Base-by-base conservation (phyloP, 495 filamentous ascomycete genomes). In the Tuber calosporum region DNA sequence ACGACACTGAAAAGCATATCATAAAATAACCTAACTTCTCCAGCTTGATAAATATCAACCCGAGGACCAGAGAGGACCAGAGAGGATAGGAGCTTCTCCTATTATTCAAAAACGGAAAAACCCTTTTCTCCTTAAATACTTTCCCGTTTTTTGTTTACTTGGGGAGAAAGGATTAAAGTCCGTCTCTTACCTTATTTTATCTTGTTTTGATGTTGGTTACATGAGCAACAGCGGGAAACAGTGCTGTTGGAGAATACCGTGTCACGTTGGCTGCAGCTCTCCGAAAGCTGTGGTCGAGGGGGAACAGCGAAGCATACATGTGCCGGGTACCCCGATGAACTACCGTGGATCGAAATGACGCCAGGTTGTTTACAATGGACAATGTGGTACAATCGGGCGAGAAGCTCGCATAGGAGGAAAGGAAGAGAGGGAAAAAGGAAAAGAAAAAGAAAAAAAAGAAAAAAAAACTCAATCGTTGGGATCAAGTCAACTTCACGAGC, bases 231-330 rank as follows among this genome's bases (percentile, higher is more conserved):
- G 26, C 19, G 53, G 53, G 26, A 62, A 19, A 7, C 9, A 62
- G 3, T 62, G 53, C 26, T 62, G 26, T 26, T 13, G 53, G 53
- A 19, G 26, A 34, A 62, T 34, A 62, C 30, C 53, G 53, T 62
- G 53, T 62, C 53, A 62, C 53, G 53, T 62, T 62, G 30, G 53
- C 53, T 62, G 53, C 53, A 62, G 34, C 26, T 62, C 53, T 62
- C 53, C 53, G 53, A 19, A 62, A 34, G 53, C 30, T 62, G 53
- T 34, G 26, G 53, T 62, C 53, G 26, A 62, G 26, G 53, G 53
- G 53, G 53, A 62, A 62, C 53, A 62, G 53, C 53, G 26, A 62
- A 62, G 53, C 53, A 62, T 4, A 34, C 26, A 62, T 62, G 26
- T 62, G 53, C 53, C 53, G 53, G 53, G 26, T 62, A 15, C 34